Evolutionary conservation across 2,329 filamentous ascomycete species (phyloP).

Genomic region (Phaeosphaeriaceae sp.): DNA sequence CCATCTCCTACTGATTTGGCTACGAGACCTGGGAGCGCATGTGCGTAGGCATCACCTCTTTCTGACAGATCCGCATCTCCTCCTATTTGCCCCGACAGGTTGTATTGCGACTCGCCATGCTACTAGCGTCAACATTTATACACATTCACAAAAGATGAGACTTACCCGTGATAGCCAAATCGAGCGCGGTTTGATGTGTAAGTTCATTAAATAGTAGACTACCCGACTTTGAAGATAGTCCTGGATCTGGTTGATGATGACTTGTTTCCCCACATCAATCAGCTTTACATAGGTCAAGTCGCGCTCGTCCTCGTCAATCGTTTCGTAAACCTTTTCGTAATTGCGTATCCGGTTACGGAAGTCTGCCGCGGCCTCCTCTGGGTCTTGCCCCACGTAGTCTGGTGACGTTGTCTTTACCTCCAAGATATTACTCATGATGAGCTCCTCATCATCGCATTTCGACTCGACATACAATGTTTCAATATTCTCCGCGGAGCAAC

Average conservation of each 20-base stretch:
- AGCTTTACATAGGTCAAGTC: slow-evolving; percentile 95
- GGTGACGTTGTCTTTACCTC: slow-evolving; percentile 97
- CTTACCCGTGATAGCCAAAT: slow-evolving; percentile 93
- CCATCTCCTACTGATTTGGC: slow-evolving; percentile 82
- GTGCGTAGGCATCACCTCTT: slow-evolving; percentile 86
- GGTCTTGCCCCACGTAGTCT: slow-evolving; percentile 93
- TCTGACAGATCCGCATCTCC: slow-evolving; percentile 87
- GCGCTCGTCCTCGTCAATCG: slow-evolving; percentile 86
- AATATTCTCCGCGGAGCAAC: slow-evolving; percentile 75
- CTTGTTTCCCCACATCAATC: slow-evolving; percentile 92
- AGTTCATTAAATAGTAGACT: slow-evolving; percentile 98
- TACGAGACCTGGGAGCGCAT: slow-evolving; percentile 82
- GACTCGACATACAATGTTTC: slow-evolving; percentile 97
- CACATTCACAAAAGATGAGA: slow-evolving; percentile 21
- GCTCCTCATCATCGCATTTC: slow-evolving; percentile 91
- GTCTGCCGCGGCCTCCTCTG: slow-evolving; percentile 86
- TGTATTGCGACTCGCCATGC: slow-evolving; percentile 95
- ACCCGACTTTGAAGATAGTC: slow-evolving; percentile 96
- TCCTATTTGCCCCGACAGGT: slow-evolving; percentile 87
- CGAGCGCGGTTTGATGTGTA: slow-evolving; percentile 94
- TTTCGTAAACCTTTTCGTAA: slow-evolving; percentile 96
- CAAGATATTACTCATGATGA: slow-evolving; percentile 98
- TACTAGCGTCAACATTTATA: slow-evolving; percentile 47
- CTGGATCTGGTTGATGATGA: slow-evolving; percentile 97
- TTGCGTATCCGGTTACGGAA: slow-evolving; percentile 94